Percentiles rank a stretch among this genome's conserved stretches.
Evolutionary conservation across 306 rosid species (phyloP).

Genomic region (Castanea sativa): DNA sequence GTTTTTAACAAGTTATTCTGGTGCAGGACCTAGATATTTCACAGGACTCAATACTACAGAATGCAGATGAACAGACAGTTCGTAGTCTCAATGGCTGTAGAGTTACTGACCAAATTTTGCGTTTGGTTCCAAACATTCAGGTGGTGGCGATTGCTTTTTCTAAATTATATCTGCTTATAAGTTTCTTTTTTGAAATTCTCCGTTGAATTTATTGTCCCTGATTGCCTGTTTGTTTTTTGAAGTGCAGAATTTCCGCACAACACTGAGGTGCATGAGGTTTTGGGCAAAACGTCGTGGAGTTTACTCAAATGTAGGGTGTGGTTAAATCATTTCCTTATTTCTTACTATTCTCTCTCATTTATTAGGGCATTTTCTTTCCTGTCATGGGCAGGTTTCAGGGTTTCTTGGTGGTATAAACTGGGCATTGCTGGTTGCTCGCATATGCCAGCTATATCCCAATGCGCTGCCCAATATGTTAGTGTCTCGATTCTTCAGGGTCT

Average conservation of each 20-base stretch:
- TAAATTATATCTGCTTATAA: not conserved
- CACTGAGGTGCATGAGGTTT: conserved; percentile 89
- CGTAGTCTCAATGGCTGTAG: conserved; percentile 97
- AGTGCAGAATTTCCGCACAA: conserved; percentile 85
- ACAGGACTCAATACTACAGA: conserved; percentile 79
- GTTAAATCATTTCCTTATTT: conserved; percentile 5
- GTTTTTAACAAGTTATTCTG: conserved; percentile 1
- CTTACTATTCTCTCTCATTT: conserved; percentile 19
- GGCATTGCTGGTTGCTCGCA: conserved; percentile 99
- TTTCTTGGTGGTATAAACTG: conserved; percentile 98
- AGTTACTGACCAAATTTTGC: conserved; percentile 90
- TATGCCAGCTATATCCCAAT: conserved; percentile 96
- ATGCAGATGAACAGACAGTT: conserved; percentile 95
- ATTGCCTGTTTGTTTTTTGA: conserved; percentile 28
- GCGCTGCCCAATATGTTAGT: conserved; percentile 94
- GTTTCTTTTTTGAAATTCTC: conserved; percentile 9
- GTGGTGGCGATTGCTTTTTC: conserved; percentile 32
- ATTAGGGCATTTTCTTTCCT: conserved; percentile 25
- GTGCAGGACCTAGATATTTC: conserved; percentile 92
- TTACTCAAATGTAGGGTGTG: conserved; percentile 81
- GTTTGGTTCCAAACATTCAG: conserved; percentile 96
- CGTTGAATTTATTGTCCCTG: conserved; percentile 13
- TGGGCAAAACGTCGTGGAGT: conserved; percentile 99
- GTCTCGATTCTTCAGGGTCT: conserved; percentile 93
- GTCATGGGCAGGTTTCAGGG: conserved; percentile 75